Conservation (phyloP, 805 yeast genomes). For the Candida alai region DNA sequence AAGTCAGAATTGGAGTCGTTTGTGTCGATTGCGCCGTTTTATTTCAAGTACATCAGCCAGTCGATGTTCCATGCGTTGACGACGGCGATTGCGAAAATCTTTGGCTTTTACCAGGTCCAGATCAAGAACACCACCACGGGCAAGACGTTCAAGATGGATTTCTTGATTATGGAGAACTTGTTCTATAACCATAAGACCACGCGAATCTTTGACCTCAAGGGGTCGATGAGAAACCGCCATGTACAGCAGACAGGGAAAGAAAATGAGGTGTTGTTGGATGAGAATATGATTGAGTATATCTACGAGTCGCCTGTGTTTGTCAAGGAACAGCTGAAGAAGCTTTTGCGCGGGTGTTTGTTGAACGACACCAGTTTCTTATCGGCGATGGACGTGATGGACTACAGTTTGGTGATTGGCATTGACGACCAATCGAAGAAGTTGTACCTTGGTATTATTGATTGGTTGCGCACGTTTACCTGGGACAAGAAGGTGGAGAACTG, state of each 20-base stretch:
- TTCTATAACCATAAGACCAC: slow-evolving; percentile 80
- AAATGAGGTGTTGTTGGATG: slow-evolving; percentile 91
- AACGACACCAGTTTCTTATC: slow-evolving; percentile 92
- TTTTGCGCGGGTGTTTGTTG: slow-evolving; percentile 85
- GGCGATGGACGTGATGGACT: slow-evolving; percentile 98
- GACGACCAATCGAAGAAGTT: slow-evolving; percentile 60
- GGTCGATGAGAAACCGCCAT: slow-evolving; percentile 96
- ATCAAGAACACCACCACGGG: slow-evolving; percentile 76
- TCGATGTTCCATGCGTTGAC: slow-evolving; percentile 93
- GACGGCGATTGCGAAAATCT: slow-evolving; percentile 88
- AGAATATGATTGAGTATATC: slow-evolving; percentile 96
- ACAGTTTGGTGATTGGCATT: slow-evolving; percentile 90
- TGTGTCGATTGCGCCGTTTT: slow-evolving; percentile 92
- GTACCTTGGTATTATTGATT: slow-evolving; percentile 92
- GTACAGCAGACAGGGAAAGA: slow-evolving; percentile 95
- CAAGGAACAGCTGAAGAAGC: slow-evolving; percentile 82
- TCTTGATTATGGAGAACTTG: slow-evolving; percentile 91
- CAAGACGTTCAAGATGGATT: slow-evolving; percentile 79
- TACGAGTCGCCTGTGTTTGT: slow-evolving; percentile 95
- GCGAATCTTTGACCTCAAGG: slow-evolving; percentile 91
- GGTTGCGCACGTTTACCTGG: slow-evolving; percentile 96
- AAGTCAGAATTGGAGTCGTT: slow-evolving; percentile 89
- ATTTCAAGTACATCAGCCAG: slow-evolving; percentile 93
- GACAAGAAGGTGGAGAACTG: slow-evolving; percentile 96
- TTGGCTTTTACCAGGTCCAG: slow-evolving; percentile 93